Evolutionary conservation across 2,329 filamentous ascomycete genomes (phyloP), one percentile per base, ranked within the genome.

Genomic region (Teratosphaeria pseudoeucalypti): DNA sequence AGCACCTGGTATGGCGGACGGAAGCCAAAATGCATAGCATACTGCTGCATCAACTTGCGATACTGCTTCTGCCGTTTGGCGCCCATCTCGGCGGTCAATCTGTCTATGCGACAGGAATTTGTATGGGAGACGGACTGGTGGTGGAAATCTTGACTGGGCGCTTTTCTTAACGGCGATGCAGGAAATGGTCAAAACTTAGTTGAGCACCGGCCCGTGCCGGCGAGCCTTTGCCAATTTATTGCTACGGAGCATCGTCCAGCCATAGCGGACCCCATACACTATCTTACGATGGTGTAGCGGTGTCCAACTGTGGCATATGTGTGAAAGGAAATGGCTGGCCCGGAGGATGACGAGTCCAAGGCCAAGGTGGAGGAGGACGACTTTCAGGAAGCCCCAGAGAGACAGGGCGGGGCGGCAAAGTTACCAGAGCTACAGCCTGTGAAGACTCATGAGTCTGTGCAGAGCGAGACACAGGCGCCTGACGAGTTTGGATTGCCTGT

Each of bases 11-110:
- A 97, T 11, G 94, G 91, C 76, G 94, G 26, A 27, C 60, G 60
- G 74, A 96, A 96, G 61, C 88, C 87, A 72, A 95, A 96, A 62
- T 85, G 86, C 73, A 92, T 82, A 71, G 86, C 85, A 81, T 92
- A 96, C 72, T 92, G 87, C 76, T 90, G 87, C 86, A 99, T 95
- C 70, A 96, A 85, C 85, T 96, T 96, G 71, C 86, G 84, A 74
- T 90, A 91, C 68, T 87, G 85, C 75, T 89, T 87, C 52, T 79
- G 81, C 61, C 84, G 80, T 76, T 89, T 89, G 58, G 85, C 85
- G 69, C 84, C 80, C 83, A 87, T 88, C 55, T 68, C 81, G 73
- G 66, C 16, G 16, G 19, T 11, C 11, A 43, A 43, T 49, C 6
- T 49, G 43, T 49, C 19, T 26, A 12, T 49, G 43, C 43, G 43